Evolutionary conservation across 2,329 filamentous ascomycete genomes (phyloP).

Genomic region (Fusarium nematophilum): DNA sequence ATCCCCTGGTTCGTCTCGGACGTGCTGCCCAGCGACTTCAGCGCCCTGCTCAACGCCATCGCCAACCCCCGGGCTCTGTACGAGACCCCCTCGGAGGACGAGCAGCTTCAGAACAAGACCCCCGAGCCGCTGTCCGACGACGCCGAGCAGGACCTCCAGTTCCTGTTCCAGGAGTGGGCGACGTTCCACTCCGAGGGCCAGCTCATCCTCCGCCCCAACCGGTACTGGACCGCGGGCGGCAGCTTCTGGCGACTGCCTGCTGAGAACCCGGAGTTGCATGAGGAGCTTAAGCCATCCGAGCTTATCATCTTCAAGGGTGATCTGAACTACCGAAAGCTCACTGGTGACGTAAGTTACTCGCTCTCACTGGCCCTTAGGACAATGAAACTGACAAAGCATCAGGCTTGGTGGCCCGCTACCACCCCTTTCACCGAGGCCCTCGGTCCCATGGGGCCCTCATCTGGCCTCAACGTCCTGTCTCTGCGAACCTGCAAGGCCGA

Average conservation of each 20-base stretch:
- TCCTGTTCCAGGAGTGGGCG: slow-evolving; percentile 87
- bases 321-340: slow-evolving; percentile 94
- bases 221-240: slow-evolving; percentile 90
- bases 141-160: slow-evolving; percentile 75
- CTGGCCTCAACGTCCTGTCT: slow-evolving; percentile 85
- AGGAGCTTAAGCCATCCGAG: slow-evolving; percentile 85
- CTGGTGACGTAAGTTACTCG: slow-evolving; percentile 76
- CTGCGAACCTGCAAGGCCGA: slow-evolving; percentile 97
- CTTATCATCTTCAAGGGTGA: slow-evolving; percentile 98
- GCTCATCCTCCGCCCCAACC: slow-evolving; percentile 83
- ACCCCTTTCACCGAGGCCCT: slow-evolving; percentile 88
- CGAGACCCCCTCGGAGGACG: slow-evolving; percentile 77
- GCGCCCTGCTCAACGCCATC: slow-evolving; percentile 83
- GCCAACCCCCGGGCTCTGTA: slow-evolving; percentile 83
- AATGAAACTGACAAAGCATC: slow-evolving; percentile 17
- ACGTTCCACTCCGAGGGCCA: slow-evolving; percentile 84
- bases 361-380: neutral
- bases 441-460: slow-evolving; percentile 83
- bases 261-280: slow-evolving; percentile 73
- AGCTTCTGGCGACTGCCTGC: slow-evolving; percentile 89
- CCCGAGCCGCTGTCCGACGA: slow-evolving; percentile 72
- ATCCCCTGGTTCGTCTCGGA: slow-evolving; percentile 99
- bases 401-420: slow-evolving; percentile 79
- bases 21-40: slow-evolving; percentile 87
- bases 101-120: slow-evolving; percentile 64